phyloP scores from a whole-genome alignment of 2,329 filamentous ascomycete species.

The Lachnellula cervina region DNA sequence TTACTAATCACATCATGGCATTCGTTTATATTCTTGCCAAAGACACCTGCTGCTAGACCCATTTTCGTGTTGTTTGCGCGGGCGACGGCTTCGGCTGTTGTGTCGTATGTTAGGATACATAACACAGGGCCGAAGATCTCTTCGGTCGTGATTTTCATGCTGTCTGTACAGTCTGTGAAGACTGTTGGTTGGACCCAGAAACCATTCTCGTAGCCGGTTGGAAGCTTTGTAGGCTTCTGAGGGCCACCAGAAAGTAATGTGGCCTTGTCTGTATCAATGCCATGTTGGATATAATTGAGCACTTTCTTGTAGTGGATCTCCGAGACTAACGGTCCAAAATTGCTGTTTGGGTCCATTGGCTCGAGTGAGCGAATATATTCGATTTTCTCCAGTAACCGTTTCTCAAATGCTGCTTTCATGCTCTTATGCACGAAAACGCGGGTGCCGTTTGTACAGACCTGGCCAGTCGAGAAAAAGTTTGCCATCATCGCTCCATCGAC shows the following conservation, averaged over 20 bases:
- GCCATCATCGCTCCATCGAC: conserved; percentile 89
- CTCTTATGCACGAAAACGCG: conserved; percentile 72
- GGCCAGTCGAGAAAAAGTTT: conserved; percentile 87
- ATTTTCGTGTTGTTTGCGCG: conserved; percentile 74
- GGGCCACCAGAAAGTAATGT: conserved; percentile 68
- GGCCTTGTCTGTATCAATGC: conserved; percentile 67
- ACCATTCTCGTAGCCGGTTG: conserved; percentile 46
- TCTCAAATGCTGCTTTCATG: conserved; percentile 65
- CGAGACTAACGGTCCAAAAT: conserved; percentile 80
- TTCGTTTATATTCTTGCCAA: conserved; percentile 67
- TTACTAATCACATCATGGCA: conserved; percentile 68
- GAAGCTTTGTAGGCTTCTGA: conserved; percentile 42
- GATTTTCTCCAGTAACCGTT: conserved; percentile 65
- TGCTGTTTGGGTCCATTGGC: conserved; percentile 66
- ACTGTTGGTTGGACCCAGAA: conserved; percentile 82
- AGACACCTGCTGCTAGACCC: conserved; percentile 79
- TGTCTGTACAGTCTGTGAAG: conserved; percentile 80
- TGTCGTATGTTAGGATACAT: conserved; percentile 69
- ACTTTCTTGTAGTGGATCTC: conserved; percentile 73
- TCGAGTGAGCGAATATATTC: conserved; percentile 65
- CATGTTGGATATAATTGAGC: conserved; percentile 68
- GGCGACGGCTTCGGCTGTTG: conserved; percentile 61
- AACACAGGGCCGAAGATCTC: conserved; percentile 91
- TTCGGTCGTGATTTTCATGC: conserved; percentile 73
- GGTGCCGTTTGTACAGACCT: conserved; percentile 91